Conservation (phyloP, 2,329 filamentous ascomycete genomes). For the Fusarium clavum region DNA sequence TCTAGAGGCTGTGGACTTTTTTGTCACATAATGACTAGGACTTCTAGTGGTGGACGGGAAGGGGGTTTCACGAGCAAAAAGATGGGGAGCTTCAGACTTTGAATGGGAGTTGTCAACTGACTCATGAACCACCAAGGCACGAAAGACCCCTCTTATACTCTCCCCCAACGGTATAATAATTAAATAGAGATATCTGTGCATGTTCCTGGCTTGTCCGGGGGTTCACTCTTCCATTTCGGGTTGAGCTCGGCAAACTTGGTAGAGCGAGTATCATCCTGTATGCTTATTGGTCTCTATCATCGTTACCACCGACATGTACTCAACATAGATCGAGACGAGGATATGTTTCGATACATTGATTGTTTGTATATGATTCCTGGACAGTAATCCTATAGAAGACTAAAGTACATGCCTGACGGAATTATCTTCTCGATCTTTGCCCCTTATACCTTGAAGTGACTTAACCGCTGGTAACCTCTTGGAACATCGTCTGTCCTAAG, state of each 20-base stretch:
- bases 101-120: no score
- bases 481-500: background rate
- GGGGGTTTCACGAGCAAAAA: no score
- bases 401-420: background rate
- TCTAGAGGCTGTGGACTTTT: no score
- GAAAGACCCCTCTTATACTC: no score
- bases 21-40: fast-evolving
- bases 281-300: background rate
- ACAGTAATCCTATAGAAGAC: background rate
- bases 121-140: no score
- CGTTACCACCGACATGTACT: background rate
- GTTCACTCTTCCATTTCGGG: background rate
- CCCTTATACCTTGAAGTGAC: background rate
- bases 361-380: background rate
- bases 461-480: background rate
- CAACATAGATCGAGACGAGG: background rate
- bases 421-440: background rate
- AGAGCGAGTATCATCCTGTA: background rate
- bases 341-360: background rate
- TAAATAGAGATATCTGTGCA: no score
- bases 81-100: no score
- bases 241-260: background rate
- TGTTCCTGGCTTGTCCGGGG: background rate
- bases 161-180: no score
- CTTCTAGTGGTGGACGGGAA: no score